Percentiles rank a stretch among this genome's conserved stretches.
These are phyloP conservation scores for Mortierella sp. DNA, from an alignment of 371 early-diverging fungal species.

Conservation along the genomic window DNA sequence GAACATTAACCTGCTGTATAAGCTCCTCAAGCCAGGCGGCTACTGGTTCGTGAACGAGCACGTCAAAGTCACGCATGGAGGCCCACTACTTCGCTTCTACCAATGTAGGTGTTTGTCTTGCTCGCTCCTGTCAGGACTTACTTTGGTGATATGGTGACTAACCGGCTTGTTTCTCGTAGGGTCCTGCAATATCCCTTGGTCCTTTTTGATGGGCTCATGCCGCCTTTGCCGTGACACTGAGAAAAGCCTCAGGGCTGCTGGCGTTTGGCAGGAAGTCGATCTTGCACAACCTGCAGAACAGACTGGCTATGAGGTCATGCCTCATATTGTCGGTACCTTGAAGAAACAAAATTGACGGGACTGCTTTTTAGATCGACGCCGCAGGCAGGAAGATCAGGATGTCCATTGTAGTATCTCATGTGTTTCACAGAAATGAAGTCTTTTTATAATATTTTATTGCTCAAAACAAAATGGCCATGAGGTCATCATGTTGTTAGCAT, in stretches of 20 bases:
- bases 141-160: not conserved
- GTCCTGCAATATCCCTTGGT: constrained; percentile 19
- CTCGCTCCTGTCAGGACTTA: not conserved
- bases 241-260: constrained; percentile 17
- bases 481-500: no score
- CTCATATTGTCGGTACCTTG: constrained; percentile 20
- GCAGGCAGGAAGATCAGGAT: no score
- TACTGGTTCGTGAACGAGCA: constrained; percentile 24
- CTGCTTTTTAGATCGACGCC: no score
- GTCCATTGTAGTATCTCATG: no score
- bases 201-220: constrained; percentile 18
- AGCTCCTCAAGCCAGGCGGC: constrained; percentile 28
- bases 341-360: not conserved
- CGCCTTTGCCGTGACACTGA: constrained; percentile 17
- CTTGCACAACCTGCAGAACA: constrained; percentile 12
- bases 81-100: constrained; percentile 18
- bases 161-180: constrained; percentile 7
- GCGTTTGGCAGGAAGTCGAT: constrained; percentile 22
- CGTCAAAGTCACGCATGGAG: constrained; percentile 13
- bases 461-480: no score
- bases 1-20: constrained; percentile 14
- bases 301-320: constrained; percentile 9
- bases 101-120: constrained; percentile 13
- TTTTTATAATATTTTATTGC: no score
- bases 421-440: no score